Conservation (phyloP, 78 protist species). For the Dictyostelium brefeldianum region DNA sequence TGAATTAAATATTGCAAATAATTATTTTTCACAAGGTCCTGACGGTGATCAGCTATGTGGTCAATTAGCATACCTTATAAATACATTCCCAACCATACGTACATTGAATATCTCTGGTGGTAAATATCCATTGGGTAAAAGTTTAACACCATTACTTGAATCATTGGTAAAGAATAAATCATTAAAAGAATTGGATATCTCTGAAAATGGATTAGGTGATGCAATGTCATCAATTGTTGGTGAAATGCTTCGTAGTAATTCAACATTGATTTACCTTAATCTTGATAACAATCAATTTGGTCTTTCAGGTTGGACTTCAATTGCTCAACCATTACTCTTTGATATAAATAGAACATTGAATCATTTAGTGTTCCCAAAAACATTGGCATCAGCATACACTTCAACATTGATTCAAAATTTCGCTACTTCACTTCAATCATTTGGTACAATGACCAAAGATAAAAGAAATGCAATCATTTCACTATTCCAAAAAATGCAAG, state of each 20-base stretch:
- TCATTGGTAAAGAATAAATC: conserved; percentile 43
- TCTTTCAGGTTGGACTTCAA: conserved; percentile 51
- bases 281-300: conserved; percentile 68
- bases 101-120: conserved; percentile 68
- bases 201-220: conserved; percentile 64
- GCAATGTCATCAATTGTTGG: conserved; percentile 47
- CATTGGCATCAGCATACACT: conserved; percentile 53
- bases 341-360: conserved; percentile 64
- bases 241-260: conserved; percentile 67
- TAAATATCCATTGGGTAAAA: conserved; percentile 55
- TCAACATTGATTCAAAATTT: conserved; percentile 65
- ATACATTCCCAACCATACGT: conserved; percentile 58
- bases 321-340: conserved; percentile 74
- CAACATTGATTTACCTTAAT: conserved; percentile 37
- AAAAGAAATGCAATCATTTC: conserved; percentile 43
- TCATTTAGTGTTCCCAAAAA: conserved; percentile 33
- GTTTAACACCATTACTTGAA: conserved; percentile 40
- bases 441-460: conserved; percentile 31
- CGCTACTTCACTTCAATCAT: conserved; percentile 49
- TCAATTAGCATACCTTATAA: conserved; percentile 34
- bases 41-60: conserved; percentile 68
- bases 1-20: conserved; percentile 63
- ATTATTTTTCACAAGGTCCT: conserved; percentile 55
- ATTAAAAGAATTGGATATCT: conserved; percentile 55
- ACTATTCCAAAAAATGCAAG: conserved; percentile 76